Base-by-base conservation (phyloP, 352 stramenopile species). In the Phytophthora palmivora region DNA sequence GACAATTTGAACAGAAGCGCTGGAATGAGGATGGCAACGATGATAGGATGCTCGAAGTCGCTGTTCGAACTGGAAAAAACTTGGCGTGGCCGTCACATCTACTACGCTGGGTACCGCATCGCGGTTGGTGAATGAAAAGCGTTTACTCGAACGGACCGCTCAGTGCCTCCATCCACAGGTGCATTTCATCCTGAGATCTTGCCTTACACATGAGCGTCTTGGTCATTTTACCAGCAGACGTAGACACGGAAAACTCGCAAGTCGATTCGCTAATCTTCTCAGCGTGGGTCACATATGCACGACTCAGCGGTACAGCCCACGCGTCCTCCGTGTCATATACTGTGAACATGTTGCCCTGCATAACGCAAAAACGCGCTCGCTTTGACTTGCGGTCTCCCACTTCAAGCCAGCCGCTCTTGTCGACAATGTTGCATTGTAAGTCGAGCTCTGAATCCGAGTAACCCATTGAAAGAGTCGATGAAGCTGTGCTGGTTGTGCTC, bases 321-420 rank as follows among this genome's bases (percentile, higher is more conserved):
- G 85, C 76, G 46, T 94, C 82, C 56, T 92, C 84, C 41, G 79
- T 90, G 43, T 92, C 85, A 67, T 94, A 92, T 21, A 92, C 77
- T 1, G 85, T 91, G 39, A 94, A 91, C 85, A 94, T 91, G 41
- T 55, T 84, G 54, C 78, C 86, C 65, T 94, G 85, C 34, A 94
- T 63, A 24, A 92, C 85, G 63, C 84, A 94, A 57, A 87, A 94
- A 19, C 82, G 78, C 46, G 74, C 59, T 24, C 83, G 74, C 58
- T 90, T 91, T 33, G 78, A 85, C 57, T 92, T 92, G 62, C 88
- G 84, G 51, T 92, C 83, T 21, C 80, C 82, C 0, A 91, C 80
- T 49, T 91, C 79, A 10, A 94, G 65, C 84, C 84, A 94, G 1
- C 84, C 84, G 55, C 78, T 91, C 65, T 89, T 89, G 68, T 94